A percentile compares a stretch with the other conserved stretches of the same genome.
Conservation (phyloP, 257 asterid genomes). For the Echium plantagineum region DNA sequence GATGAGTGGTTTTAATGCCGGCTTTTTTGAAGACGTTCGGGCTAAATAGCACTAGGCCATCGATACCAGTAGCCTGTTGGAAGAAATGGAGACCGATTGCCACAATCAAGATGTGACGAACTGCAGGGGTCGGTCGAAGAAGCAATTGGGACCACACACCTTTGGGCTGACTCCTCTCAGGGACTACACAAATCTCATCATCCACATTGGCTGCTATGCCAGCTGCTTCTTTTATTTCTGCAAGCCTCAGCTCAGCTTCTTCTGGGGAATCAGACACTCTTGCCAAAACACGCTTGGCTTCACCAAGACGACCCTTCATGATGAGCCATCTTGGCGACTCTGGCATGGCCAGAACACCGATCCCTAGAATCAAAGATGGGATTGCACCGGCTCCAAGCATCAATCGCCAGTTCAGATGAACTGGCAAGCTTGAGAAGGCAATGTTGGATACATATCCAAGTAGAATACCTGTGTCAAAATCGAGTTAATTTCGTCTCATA, state of each 20-base stretch:
- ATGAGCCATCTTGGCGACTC: too few relatives aligned
- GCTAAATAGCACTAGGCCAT: not conserved
- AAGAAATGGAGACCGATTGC: not conserved
- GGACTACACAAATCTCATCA: too few relatives aligned
- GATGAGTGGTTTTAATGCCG: not conserved
- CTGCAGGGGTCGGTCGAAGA: too few relatives aligned
- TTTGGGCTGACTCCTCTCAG: not conserved
- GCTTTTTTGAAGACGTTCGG: not conserved
- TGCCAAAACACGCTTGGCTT: not conserved
- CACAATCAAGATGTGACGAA: too few relatives aligned
- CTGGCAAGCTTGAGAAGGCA: not conserved
- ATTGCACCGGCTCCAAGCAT: not conserved
- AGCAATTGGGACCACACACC: not conserved
- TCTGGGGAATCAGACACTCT: not conserved
- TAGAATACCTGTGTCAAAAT: constrained; percentile 1
- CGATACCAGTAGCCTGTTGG: not conserved
- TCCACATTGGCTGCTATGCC: too few relatives aligned
- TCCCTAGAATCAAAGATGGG: not conserved
- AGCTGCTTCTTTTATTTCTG: too few relatives aligned
- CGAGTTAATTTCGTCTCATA: too few relatives aligned
- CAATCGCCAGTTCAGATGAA: not conserved
- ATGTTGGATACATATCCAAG: not conserved
- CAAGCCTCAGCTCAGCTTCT: not conserved
- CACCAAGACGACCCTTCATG: constrained; percentile 2
- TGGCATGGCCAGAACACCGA: not conserved